These are phyloP conservation scores for Daedalea quercina DNA, from an alignment of 768 basidiomycete species.

Conservation along the genomic window DNA sequence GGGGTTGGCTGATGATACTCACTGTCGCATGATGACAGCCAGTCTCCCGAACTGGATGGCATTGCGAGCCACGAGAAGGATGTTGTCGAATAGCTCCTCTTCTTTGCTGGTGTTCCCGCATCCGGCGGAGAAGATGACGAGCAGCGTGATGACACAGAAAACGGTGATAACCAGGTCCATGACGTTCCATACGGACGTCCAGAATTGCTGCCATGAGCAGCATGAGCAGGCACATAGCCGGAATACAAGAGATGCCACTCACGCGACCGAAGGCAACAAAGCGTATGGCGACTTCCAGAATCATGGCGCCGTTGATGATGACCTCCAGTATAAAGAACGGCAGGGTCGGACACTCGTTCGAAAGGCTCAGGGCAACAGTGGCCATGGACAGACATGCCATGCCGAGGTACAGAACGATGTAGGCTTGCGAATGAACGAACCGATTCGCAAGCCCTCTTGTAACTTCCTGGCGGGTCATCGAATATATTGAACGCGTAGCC, in stretches of 20 bases:
- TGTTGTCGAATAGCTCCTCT: constrained; percentile 90
- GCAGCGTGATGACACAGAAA: constrained; percentile 85
- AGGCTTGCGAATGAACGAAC: constrained; percentile 82
- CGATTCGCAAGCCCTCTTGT: constrained; percentile 82
- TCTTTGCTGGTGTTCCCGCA: constrained; percentile 81
- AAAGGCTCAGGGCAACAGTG: constrained; percentile 77
- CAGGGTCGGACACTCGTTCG: constrained; percentile 80
- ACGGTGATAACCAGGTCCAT: constrained; percentile 83
- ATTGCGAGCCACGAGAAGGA: constrained; percentile 88
- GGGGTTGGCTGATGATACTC: constrained; percentile 25
- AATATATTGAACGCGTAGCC: constrained; percentile 75
- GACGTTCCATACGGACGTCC: constrained; percentile 89
- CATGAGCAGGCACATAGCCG: not conserved
- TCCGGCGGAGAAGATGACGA: constrained; percentile 83
- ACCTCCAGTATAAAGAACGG: constrained; percentile 87
- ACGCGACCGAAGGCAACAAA: constrained; percentile 93
- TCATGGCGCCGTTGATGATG: constrained; percentile 88
- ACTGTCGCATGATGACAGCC: constrained; percentile 93
- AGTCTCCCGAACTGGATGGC: constrained; percentile 88
- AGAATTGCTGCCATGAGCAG: constrained; percentile 70
- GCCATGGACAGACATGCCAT: constrained; percentile 87
- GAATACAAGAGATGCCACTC: constrained; percentile 27
- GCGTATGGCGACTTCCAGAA: constrained; percentile 85
- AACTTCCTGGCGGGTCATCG: constrained; percentile 78
- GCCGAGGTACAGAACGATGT: constrained; percentile 81